Evolutionary conservation across 441 rosid genomes (phyloP).

Genomic region (Corymbia citriodora): DNA sequence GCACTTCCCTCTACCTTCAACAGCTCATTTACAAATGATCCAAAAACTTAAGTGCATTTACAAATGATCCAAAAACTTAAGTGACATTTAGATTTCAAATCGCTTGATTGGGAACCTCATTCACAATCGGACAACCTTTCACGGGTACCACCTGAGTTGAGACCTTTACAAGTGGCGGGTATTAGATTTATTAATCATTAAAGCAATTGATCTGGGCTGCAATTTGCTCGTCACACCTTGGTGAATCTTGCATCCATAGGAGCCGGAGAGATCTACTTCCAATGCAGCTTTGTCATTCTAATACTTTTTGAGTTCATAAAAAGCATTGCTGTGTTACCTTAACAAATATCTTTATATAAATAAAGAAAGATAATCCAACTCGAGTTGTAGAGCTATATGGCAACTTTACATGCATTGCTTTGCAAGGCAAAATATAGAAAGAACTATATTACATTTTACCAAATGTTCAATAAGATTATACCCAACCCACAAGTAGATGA

Average conservation of each 20-base stretch:
- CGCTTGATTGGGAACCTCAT: background rate
- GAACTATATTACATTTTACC: background rate
- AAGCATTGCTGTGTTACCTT: background rate
- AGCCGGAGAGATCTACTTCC: background rate
- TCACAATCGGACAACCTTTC: background rate
- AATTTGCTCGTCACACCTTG: slow-evolving; percentile 1
- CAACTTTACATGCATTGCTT: background rate
- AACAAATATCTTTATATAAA: background rate
- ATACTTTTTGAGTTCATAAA: slow-evolving; percentile 12
- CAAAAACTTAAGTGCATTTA: background rate
- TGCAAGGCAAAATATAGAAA: background rate
- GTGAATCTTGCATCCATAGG: slow-evolving; percentile 4
- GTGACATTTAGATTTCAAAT: background rate
- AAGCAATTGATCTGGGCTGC: background rate
- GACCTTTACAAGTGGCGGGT: no score
- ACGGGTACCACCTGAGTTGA: background rate
- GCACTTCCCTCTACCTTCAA: slow-evolving; percentile 59
- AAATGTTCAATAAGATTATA: no score
- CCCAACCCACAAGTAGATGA: background rate
- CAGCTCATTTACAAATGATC: background rate
- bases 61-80: background rate
- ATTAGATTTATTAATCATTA: background rate
- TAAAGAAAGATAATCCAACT: background rate
- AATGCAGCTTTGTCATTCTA: slow-evolving; percentile 6
- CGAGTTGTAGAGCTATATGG: background rate